Base-by-base conservation (phyloP, 2,329 filamentous ascomycete species). In the Diaporthe citri region DNA sequence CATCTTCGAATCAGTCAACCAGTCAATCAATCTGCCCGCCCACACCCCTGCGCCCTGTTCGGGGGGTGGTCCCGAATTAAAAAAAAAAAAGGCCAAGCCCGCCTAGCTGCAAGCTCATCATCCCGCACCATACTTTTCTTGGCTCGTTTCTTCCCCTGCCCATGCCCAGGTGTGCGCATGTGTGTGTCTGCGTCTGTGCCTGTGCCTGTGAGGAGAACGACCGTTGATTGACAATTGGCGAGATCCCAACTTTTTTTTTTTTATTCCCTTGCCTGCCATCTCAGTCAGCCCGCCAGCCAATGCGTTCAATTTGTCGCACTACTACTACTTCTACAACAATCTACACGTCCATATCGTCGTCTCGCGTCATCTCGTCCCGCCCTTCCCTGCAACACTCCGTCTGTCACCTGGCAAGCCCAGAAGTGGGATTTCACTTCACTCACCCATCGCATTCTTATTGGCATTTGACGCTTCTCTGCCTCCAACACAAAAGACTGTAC, bases 11-110 rank as follows among this genome's bases (percentile, higher is more conserved):
- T 51, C 62, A 66, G 22, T 64, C 28, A 36, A 51, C 10, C 48
- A 52, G 43, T 64, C 60, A 48, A 48, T 48, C 62, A 25, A 67
- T 51, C 43, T 48, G 15, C 10, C 60, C 34, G 9, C 28, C 31
- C 46, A 25, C 34, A 28, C 64, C 64, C 64, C 31, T 67, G 64
- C 64, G 48, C 64, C 31, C 46, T 36, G 64, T 52, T 67, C 46
- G 64, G 64, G 64, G 64, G 64, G 64, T 41, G 34, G 64, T 69
- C 64, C 64, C 64, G 64, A 55, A 69, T 69, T 69, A 6, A 69
- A 56, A 72, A 72, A 55, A 6, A 69, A 56, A 72, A 72, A 55
- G 46, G 71, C 71, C 71, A 64, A 72, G 71, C 48, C 71, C 36
- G 71, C 71, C 48, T 72, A 72, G 57, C 59, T 72, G 48, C 57